Percentiles rank a stretch among this genome's conserved stretches.
Conservation (phyloP, 2,329 filamentous ascomycete genomes). For the Beauveria brongniartii region DNA sequence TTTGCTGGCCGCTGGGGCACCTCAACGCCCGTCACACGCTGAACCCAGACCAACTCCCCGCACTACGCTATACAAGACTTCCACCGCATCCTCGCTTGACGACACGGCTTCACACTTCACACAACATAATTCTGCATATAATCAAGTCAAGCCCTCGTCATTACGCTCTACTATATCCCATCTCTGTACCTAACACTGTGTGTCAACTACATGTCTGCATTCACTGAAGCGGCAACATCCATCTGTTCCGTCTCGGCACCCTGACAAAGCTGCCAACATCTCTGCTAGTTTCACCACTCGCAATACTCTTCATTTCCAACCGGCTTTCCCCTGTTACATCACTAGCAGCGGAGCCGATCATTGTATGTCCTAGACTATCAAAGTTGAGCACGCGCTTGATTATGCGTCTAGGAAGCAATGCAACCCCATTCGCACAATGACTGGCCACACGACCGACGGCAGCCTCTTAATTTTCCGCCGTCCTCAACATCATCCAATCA, state of each 20-base stretch:
- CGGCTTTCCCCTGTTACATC: not conserved
- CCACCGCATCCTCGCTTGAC: conserved; percentile 1
- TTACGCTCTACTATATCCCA: not conserved
- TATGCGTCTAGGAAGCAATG: conserved; percentile 4
- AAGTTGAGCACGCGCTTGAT: not conserved
- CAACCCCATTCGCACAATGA: conserved; percentile 11
- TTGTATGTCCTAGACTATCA: not conserved
- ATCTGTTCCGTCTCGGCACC: not conserved
- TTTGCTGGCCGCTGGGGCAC: conserved; percentile 7
- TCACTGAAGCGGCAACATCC: not conserved
- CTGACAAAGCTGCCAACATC: not conserved
- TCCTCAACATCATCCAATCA: conserved; percentile 13
- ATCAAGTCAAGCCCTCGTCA: not conserved
- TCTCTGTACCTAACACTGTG: not conserved
- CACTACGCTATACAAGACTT: not conserved
- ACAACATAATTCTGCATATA: not conserved
- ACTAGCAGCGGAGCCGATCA: not conserved
- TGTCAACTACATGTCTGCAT: not conserved
- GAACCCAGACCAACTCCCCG: conserved; percentile 10
- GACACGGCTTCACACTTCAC: not conserved
- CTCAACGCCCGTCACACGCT: conserved; percentile 6
- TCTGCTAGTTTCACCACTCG: not conserved
- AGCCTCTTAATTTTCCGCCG: not conserved
- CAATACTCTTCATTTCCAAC: not conserved
- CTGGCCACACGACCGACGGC: conserved; percentile 4